Percentiles rank a stretch among this genome's conserved stretches.
These are phyloP conservation scores for Fusarium virguliforme DNA, from an alignment of 2,329 filamentous ascomycete species.

Conservation along the genomic window DNA sequence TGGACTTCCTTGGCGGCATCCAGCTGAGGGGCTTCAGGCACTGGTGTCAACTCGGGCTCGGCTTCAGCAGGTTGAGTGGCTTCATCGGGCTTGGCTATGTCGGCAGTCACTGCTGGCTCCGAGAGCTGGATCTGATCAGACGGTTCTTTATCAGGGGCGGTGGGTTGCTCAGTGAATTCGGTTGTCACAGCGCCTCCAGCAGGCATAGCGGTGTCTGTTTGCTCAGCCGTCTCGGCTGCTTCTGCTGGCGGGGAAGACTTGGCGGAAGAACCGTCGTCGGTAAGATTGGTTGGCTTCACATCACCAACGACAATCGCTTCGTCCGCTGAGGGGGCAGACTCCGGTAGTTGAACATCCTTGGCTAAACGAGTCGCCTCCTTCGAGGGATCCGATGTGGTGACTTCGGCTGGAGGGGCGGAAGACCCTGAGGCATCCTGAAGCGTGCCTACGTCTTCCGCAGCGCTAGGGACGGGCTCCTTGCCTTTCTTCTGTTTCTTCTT, in stretches of 20 bases:
- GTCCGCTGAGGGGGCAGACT: neutral
- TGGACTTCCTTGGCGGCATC: conserved; percentile 7
- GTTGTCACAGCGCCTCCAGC: neutral
- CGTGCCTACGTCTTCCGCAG: conserved; percentile 22
- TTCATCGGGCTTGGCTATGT: conserved; percentile 11
- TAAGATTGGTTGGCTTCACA: neutral
- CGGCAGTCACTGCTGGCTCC: neutral
- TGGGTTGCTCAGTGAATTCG: neutral
- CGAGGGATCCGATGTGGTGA: neutral
- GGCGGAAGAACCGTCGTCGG: conserved; percentile 16
- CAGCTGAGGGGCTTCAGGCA: neutral
- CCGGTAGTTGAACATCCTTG: neutral
- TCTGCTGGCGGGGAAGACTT: conserved; percentile 12
- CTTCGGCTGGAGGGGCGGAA: neutral
- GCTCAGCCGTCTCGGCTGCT: neutral
- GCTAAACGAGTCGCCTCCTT: neutral
- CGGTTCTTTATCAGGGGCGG: neutral
- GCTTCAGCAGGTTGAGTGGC: conserved; percentile 1
- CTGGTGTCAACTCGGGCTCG: conserved; percentile 5
- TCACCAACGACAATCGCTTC: neutral
- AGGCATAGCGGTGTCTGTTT: neutral
- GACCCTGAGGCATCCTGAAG: conserved; percentile 27
- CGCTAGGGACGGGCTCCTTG: conserved; percentile 10
- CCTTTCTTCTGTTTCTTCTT: conserved; percentile 47
- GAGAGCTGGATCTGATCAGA: neutral